A percentile compares a stretch with the other conserved stretches of the same genome.
phyloP scores from a whole-genome alignment of 2,329 filamentous ascomycete genomes.

The Microascus cirrosus region DNA sequence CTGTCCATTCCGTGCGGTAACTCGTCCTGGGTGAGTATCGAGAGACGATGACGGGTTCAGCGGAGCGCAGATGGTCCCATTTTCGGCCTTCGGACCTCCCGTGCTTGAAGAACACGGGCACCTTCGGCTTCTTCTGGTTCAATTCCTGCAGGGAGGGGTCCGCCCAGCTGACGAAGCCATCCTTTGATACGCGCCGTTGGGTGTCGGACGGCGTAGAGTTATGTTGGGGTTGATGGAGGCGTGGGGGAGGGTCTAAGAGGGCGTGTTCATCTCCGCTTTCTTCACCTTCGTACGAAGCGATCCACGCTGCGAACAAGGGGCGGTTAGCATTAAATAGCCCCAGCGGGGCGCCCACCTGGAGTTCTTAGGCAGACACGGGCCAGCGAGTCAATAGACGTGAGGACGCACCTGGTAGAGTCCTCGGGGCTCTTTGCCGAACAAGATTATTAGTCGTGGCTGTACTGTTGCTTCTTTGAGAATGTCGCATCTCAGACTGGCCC shows the following conservation, averaged over 20 bases:
- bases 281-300: slow-evolving; percentile 32
- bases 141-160: slow-evolving; percentile 20
- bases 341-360: neutral
- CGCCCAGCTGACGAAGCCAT: slow-evolving; percentile 27
- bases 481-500: slow-evolving; percentile 3
- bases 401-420: slow-evolving; percentile 18
- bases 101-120: slow-evolving; percentile 35
- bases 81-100: slow-evolving; percentile 37
- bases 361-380: neutral
- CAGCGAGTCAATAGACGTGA: neutral
- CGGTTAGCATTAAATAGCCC: slow-evolving; percentile 6
- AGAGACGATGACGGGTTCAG: slow-evolving; percentile 48
- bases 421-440: slow-evolving; percentile 13
- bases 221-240: slow-evolving; percentile 26
- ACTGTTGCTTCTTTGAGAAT: slow-evolving; percentile 3
- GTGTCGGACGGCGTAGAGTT: slow-evolving; percentile 27
- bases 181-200: slow-evolving; percentile 31
- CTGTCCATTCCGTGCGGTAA: slow-evolving; percentile 30
- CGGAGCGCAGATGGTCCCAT: slow-evolving; percentile 49
- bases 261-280: slow-evolving; percentile 19
- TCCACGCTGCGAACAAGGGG: slow-evolving; percentile 27
- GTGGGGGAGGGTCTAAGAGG: slow-evolving; percentile 26
- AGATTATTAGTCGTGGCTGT: slow-evolving; percentile 2
- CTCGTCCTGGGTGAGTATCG: slow-evolving; percentile 25
- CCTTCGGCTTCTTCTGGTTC: slow-evolving; percentile 19